A percentile compares a stretch with the other conserved stretches of the same genome.
phyloP scores from a whole-genome alignment of 2,329 filamentous ascomycete genomes.

The Sporothrix phasma region DNA sequence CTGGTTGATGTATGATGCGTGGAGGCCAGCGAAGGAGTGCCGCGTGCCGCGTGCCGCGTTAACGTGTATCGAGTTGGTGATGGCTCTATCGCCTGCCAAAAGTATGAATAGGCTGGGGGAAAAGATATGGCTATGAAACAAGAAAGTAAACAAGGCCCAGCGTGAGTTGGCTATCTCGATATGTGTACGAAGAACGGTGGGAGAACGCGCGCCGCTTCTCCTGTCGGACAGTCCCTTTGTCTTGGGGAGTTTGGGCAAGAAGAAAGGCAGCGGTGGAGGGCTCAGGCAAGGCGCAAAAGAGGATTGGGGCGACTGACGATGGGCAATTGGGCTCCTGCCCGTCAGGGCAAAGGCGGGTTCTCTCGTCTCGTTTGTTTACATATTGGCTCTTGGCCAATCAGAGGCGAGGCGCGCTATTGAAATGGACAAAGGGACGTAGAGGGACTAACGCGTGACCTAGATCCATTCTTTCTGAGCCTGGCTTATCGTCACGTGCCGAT shows the following conservation, averaged over 20 bases:
- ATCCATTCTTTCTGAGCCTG: not conserved
- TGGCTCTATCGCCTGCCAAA: not conserved
- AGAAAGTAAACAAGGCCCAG: not conserved
- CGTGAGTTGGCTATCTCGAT: not conserved
- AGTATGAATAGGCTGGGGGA: not conserved
- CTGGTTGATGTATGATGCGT: not conserved
- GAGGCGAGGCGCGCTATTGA: not conserved
- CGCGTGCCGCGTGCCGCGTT: not conserved
- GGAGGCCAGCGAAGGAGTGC: not conserved
- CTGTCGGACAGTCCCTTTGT: not conserved
- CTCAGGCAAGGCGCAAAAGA: not conserved
- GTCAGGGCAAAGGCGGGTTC: not conserved
- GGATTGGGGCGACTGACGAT: not conserved
- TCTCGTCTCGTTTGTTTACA: conserved; percentile 17
- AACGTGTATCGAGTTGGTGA: not conserved
- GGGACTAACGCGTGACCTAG: not conserved
- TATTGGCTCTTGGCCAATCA: conserved; percentile 13
- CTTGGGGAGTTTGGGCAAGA: not conserved
- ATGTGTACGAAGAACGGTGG: not conserved
- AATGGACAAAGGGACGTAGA: not conserved
- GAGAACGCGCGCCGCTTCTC: not conserved
- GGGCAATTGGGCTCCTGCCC: not conserved
- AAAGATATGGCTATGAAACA: not conserved
- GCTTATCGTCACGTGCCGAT: conserved; percentile 14
- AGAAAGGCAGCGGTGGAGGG: not conserved